Percentiles rank a stretch among this genome's conserved stretches.
These are phyloP conservation scores for Fusarium proliferatum DNA, from an alignment of 2,329 filamentous ascomycete species.

Conservation along the genomic window DNA sequence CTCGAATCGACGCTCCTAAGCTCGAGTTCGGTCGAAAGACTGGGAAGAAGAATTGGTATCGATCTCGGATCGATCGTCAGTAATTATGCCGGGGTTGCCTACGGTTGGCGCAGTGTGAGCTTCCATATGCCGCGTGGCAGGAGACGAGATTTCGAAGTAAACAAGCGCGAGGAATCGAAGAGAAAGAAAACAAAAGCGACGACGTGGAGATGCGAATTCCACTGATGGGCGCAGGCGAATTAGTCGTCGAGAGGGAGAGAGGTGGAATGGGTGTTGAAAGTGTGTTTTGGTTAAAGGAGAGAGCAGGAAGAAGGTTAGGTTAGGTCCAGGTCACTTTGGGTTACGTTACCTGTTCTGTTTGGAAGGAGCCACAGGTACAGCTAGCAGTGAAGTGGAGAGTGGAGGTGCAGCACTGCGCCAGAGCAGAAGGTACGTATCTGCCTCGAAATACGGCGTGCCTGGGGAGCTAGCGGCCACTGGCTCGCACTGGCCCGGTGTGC, in stretches of 20 bases:
- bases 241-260: conserved; percentile 40
- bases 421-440: conserved; percentile 21
- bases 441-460: conserved; percentile 5
- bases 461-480: conserved; percentile 16
- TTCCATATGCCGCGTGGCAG: conserved; percentile 54
- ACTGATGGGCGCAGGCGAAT: conserved; percentile 44
- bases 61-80: conserved; percentile 42
- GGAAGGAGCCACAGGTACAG: conserved; percentile 27
- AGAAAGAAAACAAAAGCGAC: conserved; percentile 30
- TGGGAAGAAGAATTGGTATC: conserved; percentile 28
- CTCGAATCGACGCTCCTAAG: conserved; percentile 43
- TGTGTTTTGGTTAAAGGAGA: conserved; percentile 45
- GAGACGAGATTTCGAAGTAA: conserved; percentile 23
- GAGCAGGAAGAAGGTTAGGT: conserved; percentile 20
- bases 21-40: conserved; percentile 29
- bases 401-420: conserved; percentile 12
- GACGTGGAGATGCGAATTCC: conserved; percentile 34
- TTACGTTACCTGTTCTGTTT: conserved; percentile 52
- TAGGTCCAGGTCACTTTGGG: conserved; percentile 43
- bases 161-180: conserved; percentile 36
- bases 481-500: background rate
- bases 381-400: conserved; percentile 7
- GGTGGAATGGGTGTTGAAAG: conserved; percentile 33
- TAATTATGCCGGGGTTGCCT: conserved; percentile 42
- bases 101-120: conserved; percentile 46